phyloP scores from a whole-genome alignment of 2,329 filamentous ascomycete species.

The Fusarium begoniae region DNA sequence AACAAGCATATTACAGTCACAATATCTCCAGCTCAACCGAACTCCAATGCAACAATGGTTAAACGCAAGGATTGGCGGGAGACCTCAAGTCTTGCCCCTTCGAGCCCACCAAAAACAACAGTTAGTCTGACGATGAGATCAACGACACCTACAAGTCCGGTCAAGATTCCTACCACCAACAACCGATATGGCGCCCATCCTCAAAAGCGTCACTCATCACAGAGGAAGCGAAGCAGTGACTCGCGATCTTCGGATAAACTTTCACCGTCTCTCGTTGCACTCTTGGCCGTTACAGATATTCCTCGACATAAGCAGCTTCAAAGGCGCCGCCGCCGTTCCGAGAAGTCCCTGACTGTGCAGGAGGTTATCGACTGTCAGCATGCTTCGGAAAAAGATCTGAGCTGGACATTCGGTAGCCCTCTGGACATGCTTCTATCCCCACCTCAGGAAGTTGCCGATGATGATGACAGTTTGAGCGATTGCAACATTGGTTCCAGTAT shows the following conservation, averaged over 20 bases:
- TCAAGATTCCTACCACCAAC: slow-evolving; percentile 63
- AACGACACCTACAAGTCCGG: slow-evolving; percentile 57
- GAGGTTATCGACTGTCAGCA: slow-evolving; percentile 64
- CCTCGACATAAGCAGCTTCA: slow-evolving; percentile 57
- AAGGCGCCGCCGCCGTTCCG: slow-evolving; percentile 44
- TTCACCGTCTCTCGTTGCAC: slow-evolving; percentile 67
- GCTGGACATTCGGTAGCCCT: slow-evolving; percentile 62
- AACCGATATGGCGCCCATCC: slow-evolving; percentile 48
- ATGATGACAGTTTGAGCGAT: slow-evolving; percentile 60
- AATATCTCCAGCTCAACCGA: slow-evolving; percentile 34
- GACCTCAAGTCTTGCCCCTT: slow-evolving; percentile 40
- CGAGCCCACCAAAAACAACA: slow-evolving; percentile 42
- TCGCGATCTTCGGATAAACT: slow-evolving; percentile 63
- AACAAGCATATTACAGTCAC: slow-evolving; percentile 39
- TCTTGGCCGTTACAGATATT: slow-evolving; percentile 70
- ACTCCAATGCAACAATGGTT: slow-evolving; percentile 46
- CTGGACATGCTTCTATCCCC: slow-evolving; percentile 68
- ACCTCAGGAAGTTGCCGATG: slow-evolving; percentile 65
- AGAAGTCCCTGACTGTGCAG: slow-evolving; percentile 60
- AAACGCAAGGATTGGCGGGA: slow-evolving; percentile 48
- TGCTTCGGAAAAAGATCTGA: slow-evolving; percentile 67
- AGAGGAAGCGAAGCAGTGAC: slow-evolving; percentile 51
- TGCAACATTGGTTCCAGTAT: slow-evolving; percentile 62
- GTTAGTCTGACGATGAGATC: slow-evolving; percentile 42
- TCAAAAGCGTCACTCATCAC: slow-evolving; percentile 51